phyloP scores from a whole-genome alignment of 352 stramenopile genomes.

The Globisporangium polare region DNA sequence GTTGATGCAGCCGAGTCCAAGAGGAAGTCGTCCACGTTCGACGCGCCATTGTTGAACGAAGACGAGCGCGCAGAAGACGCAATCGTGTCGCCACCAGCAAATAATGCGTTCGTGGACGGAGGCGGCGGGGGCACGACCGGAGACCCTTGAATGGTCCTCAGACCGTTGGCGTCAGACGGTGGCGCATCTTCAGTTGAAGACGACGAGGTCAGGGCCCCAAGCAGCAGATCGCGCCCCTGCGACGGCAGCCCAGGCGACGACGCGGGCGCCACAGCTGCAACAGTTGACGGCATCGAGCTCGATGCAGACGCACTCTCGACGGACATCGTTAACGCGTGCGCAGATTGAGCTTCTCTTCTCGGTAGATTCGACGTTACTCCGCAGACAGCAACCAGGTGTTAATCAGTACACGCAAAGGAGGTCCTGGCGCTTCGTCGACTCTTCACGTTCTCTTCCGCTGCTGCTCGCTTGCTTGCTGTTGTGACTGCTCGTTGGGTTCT shows the following conservation, averaged over 20 bases:
- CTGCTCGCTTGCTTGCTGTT: constrained; percentile 1
- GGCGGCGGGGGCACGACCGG: constrained; percentile 1
- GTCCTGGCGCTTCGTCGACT: constrained; percentile 18
- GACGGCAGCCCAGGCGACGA: constrained; percentile 24
- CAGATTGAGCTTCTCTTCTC: not conserved
- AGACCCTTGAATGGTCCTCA: not conserved
- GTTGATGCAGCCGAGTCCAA: constrained; percentile 32
- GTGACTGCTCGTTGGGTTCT: constrained; percentile 1
- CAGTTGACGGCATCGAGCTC: constrained; percentile 1
- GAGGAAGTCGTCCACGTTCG: constrained; percentile 20
- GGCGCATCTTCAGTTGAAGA: constrained; percentile 6
- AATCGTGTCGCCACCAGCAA: constrained; percentile 8
- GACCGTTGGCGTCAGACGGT: not conserved
- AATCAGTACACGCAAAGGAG: not conserved
- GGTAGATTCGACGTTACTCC: not conserved
- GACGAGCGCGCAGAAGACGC: constrained; percentile 13
- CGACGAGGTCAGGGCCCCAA: constrained; percentile 25
- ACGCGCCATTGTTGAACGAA: constrained; percentile 14
- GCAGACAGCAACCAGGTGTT: not conserved
- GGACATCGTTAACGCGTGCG: constrained; percentile 6
- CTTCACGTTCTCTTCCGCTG: constrained; percentile 5
- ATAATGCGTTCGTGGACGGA: constrained; percentile 5
- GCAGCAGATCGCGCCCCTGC: constrained; percentile 42
- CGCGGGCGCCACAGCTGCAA: constrained; percentile 5
- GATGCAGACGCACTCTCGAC: not conserved